Base-by-base conservation (phyloP, 345 rosid species). In the Brassica napus region DNA sequence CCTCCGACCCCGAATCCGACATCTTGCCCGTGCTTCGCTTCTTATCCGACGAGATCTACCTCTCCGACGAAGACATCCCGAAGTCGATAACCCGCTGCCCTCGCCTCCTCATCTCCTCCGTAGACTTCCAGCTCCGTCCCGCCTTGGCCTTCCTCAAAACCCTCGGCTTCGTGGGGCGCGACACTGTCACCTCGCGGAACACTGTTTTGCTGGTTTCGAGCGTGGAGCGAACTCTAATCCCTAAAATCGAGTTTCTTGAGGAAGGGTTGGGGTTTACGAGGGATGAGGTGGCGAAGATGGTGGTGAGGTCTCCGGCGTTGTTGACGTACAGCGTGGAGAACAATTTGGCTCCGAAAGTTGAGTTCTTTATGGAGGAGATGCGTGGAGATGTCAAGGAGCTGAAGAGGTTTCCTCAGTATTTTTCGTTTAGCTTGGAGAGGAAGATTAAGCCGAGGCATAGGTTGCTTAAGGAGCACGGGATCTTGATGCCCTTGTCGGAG, bases 371-470 rank as follows among this genome's bases (percentile, higher is more conserved):
- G 72, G 58, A 76, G 63, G 91, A 90, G 72, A 94, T 94, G 90
- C 68, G 84, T 58, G 91, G 92, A 2, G 85, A 92, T 24, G 73
- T 91, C 62, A 72, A 8, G 77, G 98, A 92, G 75, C 30, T 94
- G 12, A 87, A 85, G 80, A 78, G 80, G 58, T 94, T 94, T 76
- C 97, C 98, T n/a, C 97, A 91, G 88, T 94, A 82, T 44, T 94
- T 94, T 73, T 88, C 91, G 0, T 94, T 90, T 81, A 94, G 98
- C 81, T 86, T 94, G 80, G 98, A 92, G 79, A 77, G 85, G 81
- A 94, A 88, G 90, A 94, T 94, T 34, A 91, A 82, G 83, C 97
- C 97, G 0, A 84, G 98, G 65, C 89, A 91, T 84, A 81, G 82
- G 64, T 81, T 86, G 88, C 75, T 94, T 81, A 84, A 74, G 24